Evolutionary conservation across 495 filamentous ascomycete species (phyloP).

Genomic region (Parathielavia hyrcaniae): DNA sequence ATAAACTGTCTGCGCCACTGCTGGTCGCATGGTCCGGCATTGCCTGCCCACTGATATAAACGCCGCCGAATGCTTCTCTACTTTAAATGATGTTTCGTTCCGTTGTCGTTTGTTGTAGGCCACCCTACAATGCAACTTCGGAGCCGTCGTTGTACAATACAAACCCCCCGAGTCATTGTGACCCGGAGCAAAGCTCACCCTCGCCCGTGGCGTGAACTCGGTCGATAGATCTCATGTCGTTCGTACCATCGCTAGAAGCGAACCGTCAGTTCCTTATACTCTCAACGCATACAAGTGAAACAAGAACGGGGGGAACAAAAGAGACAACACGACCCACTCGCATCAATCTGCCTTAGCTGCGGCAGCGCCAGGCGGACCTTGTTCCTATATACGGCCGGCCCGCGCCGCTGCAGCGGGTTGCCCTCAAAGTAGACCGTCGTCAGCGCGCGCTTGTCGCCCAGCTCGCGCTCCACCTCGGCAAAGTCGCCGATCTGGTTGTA

Average conservation of each 20-base stretch:
- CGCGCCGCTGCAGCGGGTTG: constrained; percentile 76
- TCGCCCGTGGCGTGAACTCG: not conserved
- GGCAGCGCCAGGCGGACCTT: constrained; percentile 86
- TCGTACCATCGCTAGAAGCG: constrained; percentile 40
- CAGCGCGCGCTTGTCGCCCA: constrained; percentile 70
- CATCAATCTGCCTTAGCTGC: constrained; percentile 88
- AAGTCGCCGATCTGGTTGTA: constrained; percentile 77
- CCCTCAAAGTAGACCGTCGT: constrained; percentile 97
- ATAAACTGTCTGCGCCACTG: not conserved
- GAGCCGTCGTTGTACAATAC: not conserved
- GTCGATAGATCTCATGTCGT: constrained; percentile 5
- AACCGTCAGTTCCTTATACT: constrained; percentile 37
- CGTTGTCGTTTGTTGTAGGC: not conserved
- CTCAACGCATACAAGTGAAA: not conserved
- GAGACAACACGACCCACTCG: constrained; percentile 61
- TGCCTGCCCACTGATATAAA: not conserved
- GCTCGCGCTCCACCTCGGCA: constrained; percentile 72
- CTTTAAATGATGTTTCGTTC: not conserved
- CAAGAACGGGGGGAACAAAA: not conserved
- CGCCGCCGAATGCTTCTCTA: constrained; percentile 6
- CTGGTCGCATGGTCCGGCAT: not conserved
- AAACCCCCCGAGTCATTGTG: too few relatives aligned
- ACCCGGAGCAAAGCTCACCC: too few relatives aligned
- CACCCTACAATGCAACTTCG: not conserved
- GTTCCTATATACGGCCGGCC: constrained; percentile 77